Conservation (phyloP, 805 yeast genomes). For the Starmerella bombi region DNA sequence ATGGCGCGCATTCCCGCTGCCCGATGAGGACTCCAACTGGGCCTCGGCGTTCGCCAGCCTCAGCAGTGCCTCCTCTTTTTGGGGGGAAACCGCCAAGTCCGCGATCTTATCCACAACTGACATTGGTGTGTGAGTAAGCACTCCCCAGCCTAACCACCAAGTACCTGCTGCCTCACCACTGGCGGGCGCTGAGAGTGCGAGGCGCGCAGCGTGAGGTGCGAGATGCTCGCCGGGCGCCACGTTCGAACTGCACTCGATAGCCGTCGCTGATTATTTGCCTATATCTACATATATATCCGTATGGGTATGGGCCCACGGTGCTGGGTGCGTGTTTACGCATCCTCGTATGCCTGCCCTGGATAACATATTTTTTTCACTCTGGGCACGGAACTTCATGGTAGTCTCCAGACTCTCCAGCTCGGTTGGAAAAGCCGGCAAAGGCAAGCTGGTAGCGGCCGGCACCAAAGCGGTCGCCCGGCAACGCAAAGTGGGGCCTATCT, state of each 20-base stretch:
- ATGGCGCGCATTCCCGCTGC: constrained; percentile 26
- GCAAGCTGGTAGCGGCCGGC: constrained; percentile 1
- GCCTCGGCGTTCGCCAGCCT: constrained; percentile 26
- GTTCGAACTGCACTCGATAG: no score
- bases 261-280: no score
- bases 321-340: no score
- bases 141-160: not conserved
- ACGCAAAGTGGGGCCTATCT: constrained; percentile 11
- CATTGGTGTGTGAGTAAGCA: not conserved
- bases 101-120: constrained; percentile 17
- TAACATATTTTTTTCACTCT: not conserved
- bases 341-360: no score
- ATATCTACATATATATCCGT: no score
- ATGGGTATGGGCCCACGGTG: no score
- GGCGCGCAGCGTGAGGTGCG: no score
- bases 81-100: constrained; percentile 11
- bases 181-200: not conserved
- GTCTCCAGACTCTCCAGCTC: constrained; percentile 8
- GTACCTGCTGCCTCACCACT: not conserved
- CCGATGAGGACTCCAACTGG: constrained; percentile 24
- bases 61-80: constrained; percentile 25
- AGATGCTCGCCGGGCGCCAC: no score
- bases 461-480: not conserved
- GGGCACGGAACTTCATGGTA: not conserved
- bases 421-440: constrained; percentile 18